Base-by-base conservation (phyloP, 331 rosid species). In the Cydonia oblonga region DNA sequence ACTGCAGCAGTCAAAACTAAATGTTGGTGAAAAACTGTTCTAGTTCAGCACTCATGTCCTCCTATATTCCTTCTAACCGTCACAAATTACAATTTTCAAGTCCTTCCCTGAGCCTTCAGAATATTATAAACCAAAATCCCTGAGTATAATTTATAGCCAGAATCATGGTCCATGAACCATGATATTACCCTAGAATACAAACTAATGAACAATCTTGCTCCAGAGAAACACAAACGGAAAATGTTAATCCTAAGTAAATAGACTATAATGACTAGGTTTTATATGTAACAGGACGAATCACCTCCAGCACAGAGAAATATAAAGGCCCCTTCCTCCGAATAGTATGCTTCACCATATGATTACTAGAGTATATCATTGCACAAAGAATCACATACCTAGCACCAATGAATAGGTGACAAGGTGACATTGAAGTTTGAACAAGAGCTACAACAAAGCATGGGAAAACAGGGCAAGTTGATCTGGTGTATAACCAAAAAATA, bases 331-430 rank as follows among this genome's bases (percentile, higher is more conserved):
- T 42, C 67, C 66, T 71, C 40, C 18, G 28, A 68, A 22, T 72
- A 49, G 54, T 49, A 70, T 29, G 69, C 24, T 62, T 7, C 23
- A 35, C 57, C 28, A 63, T 16, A 68, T 16, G 53, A 69, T 68
- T 64, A 73, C 64, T 54, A 78, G n/a, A 73, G 56, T 19, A 69
- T 25, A 38, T 61, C 30, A 64, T 69, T 60, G 73, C 75, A 64
- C 74, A 69, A 61, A 61, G 63, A 84, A 76, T n/a, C 53, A 82
- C 46, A 76, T 35, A 73, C 60, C 69, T 49, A 40, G 64, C 77
- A 66, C 26, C 71, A 29, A 42, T 26, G 59, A 30, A 42, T 71
- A 49, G 56, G 64, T 52, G 65, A 76, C 74, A 38, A 52, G 30
- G 28, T 62, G 66, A 33, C 73, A 54, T 6, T 6, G 67, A 64